Conservation (phyloP, 2,329 filamentous ascomycete species). For the Colletotrichum brevisporum region DNA sequence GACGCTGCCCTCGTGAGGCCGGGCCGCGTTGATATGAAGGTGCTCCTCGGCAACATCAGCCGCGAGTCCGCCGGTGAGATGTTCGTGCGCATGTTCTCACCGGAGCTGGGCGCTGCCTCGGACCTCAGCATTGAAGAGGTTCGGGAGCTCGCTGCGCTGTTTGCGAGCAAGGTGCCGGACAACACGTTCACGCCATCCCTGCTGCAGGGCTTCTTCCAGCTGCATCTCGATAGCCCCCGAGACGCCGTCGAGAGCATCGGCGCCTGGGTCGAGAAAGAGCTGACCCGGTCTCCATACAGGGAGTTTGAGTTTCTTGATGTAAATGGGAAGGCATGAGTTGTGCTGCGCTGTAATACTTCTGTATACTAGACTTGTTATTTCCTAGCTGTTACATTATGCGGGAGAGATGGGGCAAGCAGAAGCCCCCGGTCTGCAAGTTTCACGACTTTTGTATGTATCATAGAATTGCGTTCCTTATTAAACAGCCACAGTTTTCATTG, state of each 20-base stretch:
- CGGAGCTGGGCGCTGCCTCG: slow-evolving; percentile 48
- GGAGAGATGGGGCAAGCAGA: neutral
- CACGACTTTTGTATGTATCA: no score
- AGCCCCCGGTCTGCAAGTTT: neutral
- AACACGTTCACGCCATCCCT: slow-evolving; percentile 63
- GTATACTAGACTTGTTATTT: slow-evolving; percentile 4
- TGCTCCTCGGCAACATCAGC: slow-evolving; percentile 68
- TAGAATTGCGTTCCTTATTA: no score
- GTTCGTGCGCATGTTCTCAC: slow-evolving; percentile 62
- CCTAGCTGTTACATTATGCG: neutral
- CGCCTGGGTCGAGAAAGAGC: slow-evolving; percentile 55
- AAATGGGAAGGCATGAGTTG: slow-evolving; percentile 8
- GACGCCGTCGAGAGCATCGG: slow-evolving; percentile 52
- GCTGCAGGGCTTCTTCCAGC: slow-evolving; percentile 64
- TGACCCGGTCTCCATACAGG: slow-evolving; percentile 46
- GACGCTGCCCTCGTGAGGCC: slow-evolving; percentile 76
- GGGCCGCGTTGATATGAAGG: slow-evolving; percentile 75
- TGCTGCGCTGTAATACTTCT: neutral
- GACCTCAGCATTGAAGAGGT: slow-evolving; percentile 49
- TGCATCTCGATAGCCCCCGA: slow-evolving; percentile 56
- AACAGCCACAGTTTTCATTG: no score
- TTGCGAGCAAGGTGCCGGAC: slow-evolving; percentile 66
- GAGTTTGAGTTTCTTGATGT: slow-evolving; percentile 48
- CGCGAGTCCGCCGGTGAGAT: slow-evolving; percentile 59
- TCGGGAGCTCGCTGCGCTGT: slow-evolving; percentile 64